Evolutionary conservation across 2,329 filamentous ascomycete species (phyloP).

Genomic region (Cryphonectria naterciae): DNA sequence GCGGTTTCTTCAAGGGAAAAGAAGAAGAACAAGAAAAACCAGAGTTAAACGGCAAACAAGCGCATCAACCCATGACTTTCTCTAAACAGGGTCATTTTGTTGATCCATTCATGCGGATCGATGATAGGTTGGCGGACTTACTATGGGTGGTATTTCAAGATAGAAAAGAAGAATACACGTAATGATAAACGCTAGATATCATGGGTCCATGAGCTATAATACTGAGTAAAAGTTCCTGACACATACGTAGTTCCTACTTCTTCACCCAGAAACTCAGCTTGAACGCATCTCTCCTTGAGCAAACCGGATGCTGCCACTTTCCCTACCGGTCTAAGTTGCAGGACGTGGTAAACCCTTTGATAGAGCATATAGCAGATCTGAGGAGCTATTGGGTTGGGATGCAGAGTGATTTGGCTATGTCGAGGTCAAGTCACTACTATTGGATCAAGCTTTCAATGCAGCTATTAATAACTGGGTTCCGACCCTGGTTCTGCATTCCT

Average conservation of each 20-base stretch:
- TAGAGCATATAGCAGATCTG: slow-evolving; percentile 11
- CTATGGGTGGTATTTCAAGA: too few species aligned
- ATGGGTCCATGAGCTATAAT: neutral
- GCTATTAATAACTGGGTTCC: slow-evolving; percentile 29
- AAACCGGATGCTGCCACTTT: slow-evolving; percentile 17
- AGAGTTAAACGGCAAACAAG: too few species aligned
- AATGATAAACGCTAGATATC: too few species aligned
- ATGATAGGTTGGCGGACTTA: too few species aligned
- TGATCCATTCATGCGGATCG: too few species aligned
- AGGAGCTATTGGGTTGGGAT: neutral
- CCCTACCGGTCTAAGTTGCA: slow-evolving; percentile 5
- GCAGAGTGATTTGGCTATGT: slow-evolving; percentile 20
- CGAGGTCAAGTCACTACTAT: slow-evolving; percentile 14
- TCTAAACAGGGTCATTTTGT: too few species aligned
- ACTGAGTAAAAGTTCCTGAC: neutral
- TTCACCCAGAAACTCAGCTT: slow-evolving; percentile 23
- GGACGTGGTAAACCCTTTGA: neutral
- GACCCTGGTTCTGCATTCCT: slow-evolving; percentile 31
- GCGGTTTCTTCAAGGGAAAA: too few species aligned
- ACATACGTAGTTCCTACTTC: neutral
- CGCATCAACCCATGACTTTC: too few species aligned
- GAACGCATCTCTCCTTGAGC: slow-evolving; percentile 22
- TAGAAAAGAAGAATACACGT: too few species aligned
- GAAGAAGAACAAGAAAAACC: too few species aligned
- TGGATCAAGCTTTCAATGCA: slow-evolving; percentile 27